Evolutionary conservation across 176 grass and related monocot species (phyloP).

Genomic region (Otatea glauca): DNA sequence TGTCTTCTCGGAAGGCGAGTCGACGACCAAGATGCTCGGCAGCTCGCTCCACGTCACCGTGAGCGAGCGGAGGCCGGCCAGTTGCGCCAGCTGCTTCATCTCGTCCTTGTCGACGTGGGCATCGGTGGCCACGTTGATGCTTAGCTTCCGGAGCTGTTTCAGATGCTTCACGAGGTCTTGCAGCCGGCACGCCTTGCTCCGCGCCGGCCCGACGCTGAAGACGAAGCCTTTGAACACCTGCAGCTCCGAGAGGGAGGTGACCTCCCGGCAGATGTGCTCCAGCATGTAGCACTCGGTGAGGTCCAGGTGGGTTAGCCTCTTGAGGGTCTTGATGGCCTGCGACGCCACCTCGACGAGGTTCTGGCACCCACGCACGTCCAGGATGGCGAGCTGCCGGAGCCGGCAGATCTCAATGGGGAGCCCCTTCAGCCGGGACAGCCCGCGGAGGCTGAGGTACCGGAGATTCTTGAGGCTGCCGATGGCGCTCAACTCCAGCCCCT

Average conservation of each 20-base stretch:
- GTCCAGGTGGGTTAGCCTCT: conserved; percentile 47
- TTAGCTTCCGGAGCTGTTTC: conserved; percentile 40
- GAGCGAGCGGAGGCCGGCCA: not conserved
- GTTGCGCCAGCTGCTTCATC: not conserved
- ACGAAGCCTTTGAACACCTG: conserved; percentile 54
- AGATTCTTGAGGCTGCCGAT: conserved; percentile 38
- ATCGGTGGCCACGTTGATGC: conserved; percentile 45
- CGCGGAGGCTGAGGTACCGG: conserved; percentile 42
- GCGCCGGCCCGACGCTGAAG: not conserved
- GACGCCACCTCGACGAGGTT: conserved; percentile 23
- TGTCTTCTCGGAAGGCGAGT: fast-evolving
- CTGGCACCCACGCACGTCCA: conserved; percentile 52
- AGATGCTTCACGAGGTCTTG: not conserved
- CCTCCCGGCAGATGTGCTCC: conserved; percentile 30
- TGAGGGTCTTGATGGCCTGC: not conserved
- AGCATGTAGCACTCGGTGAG: conserved; percentile 61
- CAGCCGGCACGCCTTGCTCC: not conserved
- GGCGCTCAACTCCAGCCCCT: not conserved
- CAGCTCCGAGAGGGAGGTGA: conserved; percentile 28
- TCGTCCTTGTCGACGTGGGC: not conserved
- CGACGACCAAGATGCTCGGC: conserved; percentile 23
- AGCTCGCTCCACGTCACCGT: conserved; percentile 53
- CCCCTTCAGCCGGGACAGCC: conserved; percentile 35
- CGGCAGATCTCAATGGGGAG: not conserved
- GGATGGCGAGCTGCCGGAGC: conserved; percentile 16